phyloP scores from a whole-genome alignment of 495 filamentous ascomycete genomes.

The Xylaria acuta region DNA sequence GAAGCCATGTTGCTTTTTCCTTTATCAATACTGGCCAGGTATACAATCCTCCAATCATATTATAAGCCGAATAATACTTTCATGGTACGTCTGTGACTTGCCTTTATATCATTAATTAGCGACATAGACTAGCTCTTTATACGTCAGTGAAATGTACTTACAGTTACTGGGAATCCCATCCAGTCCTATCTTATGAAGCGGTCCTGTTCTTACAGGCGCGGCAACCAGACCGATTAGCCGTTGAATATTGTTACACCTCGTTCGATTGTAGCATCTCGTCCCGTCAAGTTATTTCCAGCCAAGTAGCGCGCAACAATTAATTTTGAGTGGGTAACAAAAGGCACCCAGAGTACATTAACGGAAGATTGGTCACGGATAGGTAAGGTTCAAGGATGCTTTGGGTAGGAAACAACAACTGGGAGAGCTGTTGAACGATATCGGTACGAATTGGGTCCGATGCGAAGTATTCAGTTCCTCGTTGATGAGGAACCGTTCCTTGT shows the following conservation, averaged over 20 bases:
- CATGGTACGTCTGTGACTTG: neutral
- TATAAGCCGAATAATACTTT: conserved; percentile 3
- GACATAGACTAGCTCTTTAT: neutral
- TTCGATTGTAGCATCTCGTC: neutral
- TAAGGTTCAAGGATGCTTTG: neutral
- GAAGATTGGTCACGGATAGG: neutral
- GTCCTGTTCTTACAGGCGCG: neutral
- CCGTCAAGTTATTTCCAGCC: neutral
- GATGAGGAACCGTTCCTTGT: conserved; percentile 5
- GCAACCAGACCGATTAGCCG: neutral
- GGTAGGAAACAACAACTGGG: neutral
- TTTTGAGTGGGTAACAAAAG: neutral
- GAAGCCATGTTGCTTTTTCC: conserved; percentile 30
- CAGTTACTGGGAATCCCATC: neutral
- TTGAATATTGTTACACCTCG: neutral
- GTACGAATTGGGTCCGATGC: neutral
- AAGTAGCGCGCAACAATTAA: neutral
- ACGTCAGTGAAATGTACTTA: neutral
- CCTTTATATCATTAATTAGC: neutral
- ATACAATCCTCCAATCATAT: conserved; percentile 19
- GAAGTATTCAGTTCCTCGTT: neutral
- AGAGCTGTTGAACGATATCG: neutral
- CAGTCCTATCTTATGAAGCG: neutral
- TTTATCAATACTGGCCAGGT: conserved; percentile 23
- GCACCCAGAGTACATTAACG: neutral